phyloP scores from a whole-genome alignment of 306 rosid species.

The Boehmeria nivea region DNA sequence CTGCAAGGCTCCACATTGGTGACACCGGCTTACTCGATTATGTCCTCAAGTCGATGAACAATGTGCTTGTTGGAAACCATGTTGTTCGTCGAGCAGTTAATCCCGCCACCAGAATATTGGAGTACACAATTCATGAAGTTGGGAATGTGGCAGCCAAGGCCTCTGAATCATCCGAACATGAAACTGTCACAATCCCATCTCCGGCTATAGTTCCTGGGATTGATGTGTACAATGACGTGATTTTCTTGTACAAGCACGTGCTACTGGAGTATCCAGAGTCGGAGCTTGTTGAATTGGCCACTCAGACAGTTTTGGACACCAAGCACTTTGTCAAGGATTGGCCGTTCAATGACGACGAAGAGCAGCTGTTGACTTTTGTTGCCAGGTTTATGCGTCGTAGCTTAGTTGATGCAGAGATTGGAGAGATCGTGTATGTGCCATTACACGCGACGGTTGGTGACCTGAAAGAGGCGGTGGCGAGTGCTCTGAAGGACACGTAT shows the following conservation, averaged over 20 bases:
- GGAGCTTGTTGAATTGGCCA: constrained; percentile 49
- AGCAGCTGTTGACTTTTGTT: constrained; percentile 55
- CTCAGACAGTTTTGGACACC: constrained; percentile 59
- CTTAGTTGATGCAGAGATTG: constrained; percentile 29
- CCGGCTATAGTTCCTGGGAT: constrained; percentile 37
- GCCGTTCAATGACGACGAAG: constrained; percentile 49
- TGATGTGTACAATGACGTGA: constrained; percentile 64
- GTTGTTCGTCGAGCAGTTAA: constrained; percentile 72
- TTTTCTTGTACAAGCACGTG: constrained; percentile 57
- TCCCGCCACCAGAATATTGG: constrained; percentile 60
- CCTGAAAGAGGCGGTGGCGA: constrained; percentile 60
- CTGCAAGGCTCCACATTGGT: constrained; percentile 82
- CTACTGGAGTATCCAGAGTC: constrained; percentile 59
- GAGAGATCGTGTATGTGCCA: constrained; percentile 60
- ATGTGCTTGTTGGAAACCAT: constrained; percentile 60
- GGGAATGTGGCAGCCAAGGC: constrained; percentile 22
- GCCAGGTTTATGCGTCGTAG: constrained; percentile 48
- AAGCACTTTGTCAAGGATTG: constrained; percentile 77
- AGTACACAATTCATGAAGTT: constrained; percentile 62
- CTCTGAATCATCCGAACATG: constrained; percentile 29
- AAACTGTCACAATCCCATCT: constrained; percentile 12
- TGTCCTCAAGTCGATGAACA: constrained; percentile 77
- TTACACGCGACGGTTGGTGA: constrained; percentile 67
- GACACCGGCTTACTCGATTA: constrained; percentile 88
- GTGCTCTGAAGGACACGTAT: constrained; percentile 72